Evolutionary conservation across 148 eudicot genomes (phyloP).

Genomic region (Vaccinium macrocarpon): DNA sequence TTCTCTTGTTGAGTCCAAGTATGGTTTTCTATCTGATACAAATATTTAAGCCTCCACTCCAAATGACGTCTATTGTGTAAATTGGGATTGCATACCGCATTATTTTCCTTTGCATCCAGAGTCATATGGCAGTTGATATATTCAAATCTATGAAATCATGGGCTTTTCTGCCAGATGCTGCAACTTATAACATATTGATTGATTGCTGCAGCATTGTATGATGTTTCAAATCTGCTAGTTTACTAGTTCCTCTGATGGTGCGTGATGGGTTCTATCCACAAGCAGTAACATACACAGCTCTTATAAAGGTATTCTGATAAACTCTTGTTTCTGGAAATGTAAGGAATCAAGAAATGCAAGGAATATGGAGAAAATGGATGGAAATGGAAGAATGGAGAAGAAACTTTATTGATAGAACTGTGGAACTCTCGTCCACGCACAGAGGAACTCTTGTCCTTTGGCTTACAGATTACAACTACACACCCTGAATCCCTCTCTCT

Average conservation of each 20-base stretch:
- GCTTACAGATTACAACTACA: no score
- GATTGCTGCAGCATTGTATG: slow-evolving; percentile 64
- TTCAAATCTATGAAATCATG: slow-evolving; percentile 56
- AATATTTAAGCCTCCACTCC: background rate
- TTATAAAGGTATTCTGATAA: slow-evolving; percentile 36
- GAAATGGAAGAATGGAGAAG: no score
- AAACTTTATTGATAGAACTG: no score
- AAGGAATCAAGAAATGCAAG: no score
- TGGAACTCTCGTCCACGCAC: no score
- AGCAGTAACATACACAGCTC: slow-evolving; percentile 51
- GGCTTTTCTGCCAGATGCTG: slow-evolving; percentile 50
- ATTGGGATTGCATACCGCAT: background rate
- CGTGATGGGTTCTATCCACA: slow-evolving; percentile 57
- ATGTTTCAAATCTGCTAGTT: slow-evolving; percentile 67
- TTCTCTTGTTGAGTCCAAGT: slow-evolving; percentile 75
- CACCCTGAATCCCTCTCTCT: no score
- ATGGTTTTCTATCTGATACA: slow-evolving; percentile 11
- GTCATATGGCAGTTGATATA: slow-evolving; percentile 51
- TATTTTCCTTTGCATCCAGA: slow-evolving; percentile 36
- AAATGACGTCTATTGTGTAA: background rate
- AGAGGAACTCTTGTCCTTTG: no score
- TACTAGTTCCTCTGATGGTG: slow-evolving; percentile 63
- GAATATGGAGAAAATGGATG: slow-evolving; percentile 8
- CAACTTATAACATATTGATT: slow-evolving; percentile 73
- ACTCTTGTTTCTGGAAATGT: no score